A percentile compares a stretch with the other conserved stretches of the same genome.
Conservation (phyloP, 805 yeast genomes). For the Metschnikowia orientalis region DNA sequence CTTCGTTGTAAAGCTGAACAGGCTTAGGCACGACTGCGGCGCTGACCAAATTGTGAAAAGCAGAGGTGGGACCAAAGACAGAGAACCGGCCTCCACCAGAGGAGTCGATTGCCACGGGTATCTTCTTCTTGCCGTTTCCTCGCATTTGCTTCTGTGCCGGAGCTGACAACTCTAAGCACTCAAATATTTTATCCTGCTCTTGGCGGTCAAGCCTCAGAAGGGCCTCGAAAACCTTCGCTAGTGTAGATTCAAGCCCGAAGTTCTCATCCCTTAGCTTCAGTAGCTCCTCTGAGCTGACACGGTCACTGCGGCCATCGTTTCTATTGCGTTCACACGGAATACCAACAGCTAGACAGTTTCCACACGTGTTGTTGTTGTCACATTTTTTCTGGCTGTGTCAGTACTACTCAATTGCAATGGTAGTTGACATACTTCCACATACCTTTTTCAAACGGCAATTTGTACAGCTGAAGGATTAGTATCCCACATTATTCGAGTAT, state of each 20-base stretch:
- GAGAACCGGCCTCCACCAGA: constrained; percentile 16
- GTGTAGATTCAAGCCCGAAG: constrained; percentile 7
- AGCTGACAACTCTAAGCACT: background rate
- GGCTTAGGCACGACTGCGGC: constrained; percentile 6
- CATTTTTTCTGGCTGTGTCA: constrained; percentile 13
- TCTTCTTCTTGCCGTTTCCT: constrained; percentile 7
- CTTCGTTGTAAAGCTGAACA: constrained; percentile 6
- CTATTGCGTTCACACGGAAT: constrained; percentile 11
- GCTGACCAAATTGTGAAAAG: constrained; percentile 16
- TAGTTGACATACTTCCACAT: background rate
- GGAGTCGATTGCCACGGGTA: constrained; percentile 16
- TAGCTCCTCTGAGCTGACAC: constrained; percentile 9
- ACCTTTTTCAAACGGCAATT: constrained; percentile 17
- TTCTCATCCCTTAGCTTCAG: constrained; percentile 8
- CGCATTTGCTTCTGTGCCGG: background rate
- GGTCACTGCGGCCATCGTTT: constrained; percentile 10
- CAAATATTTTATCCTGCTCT: constrained; percentile 5
- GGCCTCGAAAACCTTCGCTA: constrained; percentile 8
- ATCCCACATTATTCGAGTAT: background rate
- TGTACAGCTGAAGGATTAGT: constrained; percentile 10
- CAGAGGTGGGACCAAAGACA: constrained; percentile 19
- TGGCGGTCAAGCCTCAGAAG: constrained; percentile 1
- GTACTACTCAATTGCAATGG: background rate
- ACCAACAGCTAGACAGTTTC: constrained; percentile 8
- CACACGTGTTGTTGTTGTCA: constrained; percentile 13